Conservation (phyloP, 2,329 filamentous ascomycete species). For the Triangularia setosa region DNA sequence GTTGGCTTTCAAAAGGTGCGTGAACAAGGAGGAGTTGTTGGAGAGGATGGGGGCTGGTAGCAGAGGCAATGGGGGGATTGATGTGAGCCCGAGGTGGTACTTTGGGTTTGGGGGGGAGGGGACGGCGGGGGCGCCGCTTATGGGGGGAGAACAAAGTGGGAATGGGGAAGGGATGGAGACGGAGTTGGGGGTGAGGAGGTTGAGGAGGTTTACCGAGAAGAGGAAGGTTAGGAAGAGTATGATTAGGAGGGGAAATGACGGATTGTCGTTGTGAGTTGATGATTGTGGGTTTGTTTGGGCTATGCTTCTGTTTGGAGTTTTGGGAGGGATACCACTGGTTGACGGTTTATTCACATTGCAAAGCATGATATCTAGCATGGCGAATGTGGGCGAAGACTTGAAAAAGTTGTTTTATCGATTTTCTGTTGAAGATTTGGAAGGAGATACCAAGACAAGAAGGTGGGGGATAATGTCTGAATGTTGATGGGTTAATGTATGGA, state of each 20-base stretch:
- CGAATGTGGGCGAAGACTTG: too few relatives aligned
- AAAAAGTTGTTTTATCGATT: too few relatives aligned
- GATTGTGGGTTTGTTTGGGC: not conserved
- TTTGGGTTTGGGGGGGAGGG: slow-evolving; percentile 41
- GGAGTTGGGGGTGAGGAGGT: slow-evolving; percentile 42
- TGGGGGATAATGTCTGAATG: not conserved
- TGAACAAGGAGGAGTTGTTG: slow-evolving; percentile 64
- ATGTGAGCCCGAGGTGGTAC: slow-evolving; percentile 46
- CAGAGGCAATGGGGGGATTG: slow-evolving; percentile 38
- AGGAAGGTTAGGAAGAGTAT: slow-evolving; percentile 29
- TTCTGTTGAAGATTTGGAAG: too few relatives aligned
- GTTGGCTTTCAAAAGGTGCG: slow-evolving; percentile 63
- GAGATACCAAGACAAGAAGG: too few relatives aligned
- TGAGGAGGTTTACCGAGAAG: slow-evolving; percentile 45
- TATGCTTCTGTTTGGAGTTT: not conserved
- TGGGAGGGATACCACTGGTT: not conserved
- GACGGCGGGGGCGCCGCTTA: slow-evolving; percentile 2
- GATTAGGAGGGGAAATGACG: slow-evolving; percentile 22
- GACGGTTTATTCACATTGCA: not conserved
- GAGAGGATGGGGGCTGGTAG: slow-evolving; percentile 58
- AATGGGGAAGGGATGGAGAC: slow-evolving; percentile 29
- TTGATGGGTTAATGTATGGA: not conserved
- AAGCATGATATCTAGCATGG: too few relatives aligned
- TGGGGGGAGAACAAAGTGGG: slow-evolving; percentile 16
- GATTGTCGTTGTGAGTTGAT: not conserved